phyloP scores from a whole-genome alignment of 345 rosid genomes.

The Crucihimalaya himalaica region DNA sequence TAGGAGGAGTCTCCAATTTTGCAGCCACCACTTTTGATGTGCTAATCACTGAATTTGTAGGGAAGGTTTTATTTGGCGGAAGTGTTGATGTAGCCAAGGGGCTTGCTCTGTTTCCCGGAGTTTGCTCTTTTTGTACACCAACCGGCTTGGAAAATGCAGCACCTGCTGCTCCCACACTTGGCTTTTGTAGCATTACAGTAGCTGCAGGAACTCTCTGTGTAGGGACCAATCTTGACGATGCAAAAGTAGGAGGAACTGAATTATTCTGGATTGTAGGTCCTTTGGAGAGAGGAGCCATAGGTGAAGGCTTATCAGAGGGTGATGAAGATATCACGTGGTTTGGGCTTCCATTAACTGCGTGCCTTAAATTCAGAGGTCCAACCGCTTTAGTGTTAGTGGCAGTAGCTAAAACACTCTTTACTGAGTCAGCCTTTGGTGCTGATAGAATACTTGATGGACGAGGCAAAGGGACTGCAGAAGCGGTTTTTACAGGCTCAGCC shows the following conservation, averaged over 20 bases:
- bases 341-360: slow-evolving; percentile 40
- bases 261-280: slow-evolving; percentile 43
- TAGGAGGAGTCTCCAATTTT: slow-evolving; percentile 35
- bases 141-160: slow-evolving; percentile 29
- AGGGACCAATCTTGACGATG: slow-evolving; percentile 31
- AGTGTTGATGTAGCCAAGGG: slow-evolving; percentile 16
- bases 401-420: slow-evolving; percentile 25
- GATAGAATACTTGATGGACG: slow-evolving; percentile 36
- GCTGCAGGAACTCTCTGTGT: slow-evolving; percentile 39
- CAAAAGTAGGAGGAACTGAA: slow-evolving; percentile 38
- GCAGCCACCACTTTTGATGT: slow-evolving; percentile 30
- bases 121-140: slow-evolving; percentile 36
- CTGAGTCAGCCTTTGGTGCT: slow-evolving; percentile 33
- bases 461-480: slow-evolving; percentile 45
- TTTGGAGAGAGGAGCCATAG: slow-evolving; percentile 42
- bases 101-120: slow-evolving; percentile 36
- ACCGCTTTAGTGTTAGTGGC: slow-evolving; percentile 36
- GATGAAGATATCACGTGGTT: slow-evolving; percentile 35
- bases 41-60: slow-evolving; percentile 37
- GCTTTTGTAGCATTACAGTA: slow-evolving; percentile 26
- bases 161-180: slow-evolving; percentile 36
- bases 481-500: neutral
- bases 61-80: slow-evolving; percentile 35
- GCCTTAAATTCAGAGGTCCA: slow-evolving; percentile 43
- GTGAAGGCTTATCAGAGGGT: slow-evolving; percentile 36